Base-by-base conservation (phyloP, 108 stramenopile species). In the Pseudonitzschia delicatissima region DNA sequence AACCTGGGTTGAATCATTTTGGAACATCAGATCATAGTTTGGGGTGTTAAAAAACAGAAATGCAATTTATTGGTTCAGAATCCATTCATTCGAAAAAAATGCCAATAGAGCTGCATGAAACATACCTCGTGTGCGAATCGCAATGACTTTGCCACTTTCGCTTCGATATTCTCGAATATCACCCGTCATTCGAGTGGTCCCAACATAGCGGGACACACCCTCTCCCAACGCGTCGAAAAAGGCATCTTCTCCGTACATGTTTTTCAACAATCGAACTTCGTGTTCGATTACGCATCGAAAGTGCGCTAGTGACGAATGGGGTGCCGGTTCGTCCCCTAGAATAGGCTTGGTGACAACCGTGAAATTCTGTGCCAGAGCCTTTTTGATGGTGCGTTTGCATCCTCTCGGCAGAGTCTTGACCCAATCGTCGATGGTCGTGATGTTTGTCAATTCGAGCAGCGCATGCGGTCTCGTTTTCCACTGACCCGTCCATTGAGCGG, bases 221-320 rank as follows among this genome's bases (percentile, higher is more conserved):
- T 89, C 88, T 6, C 81, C 83, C 31, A 89, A 58, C 7, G 88
- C 88, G 60, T 82, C 74, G 17, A 89, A 69, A 57, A 89, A 86
- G 0, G 61, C 80, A 25, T 82, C 71, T 15, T 66, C 66, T 7
- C 78, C 80, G 29, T 80, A 70, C 45, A 32, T 62, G 33, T 47
- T 47, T n/a, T 62, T 35, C 8, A 89, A 48, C 31, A 89, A 48
- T 48, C 88, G 70, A 17, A 89, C 78, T 58, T 89, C 88, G 60
- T 89, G 88, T 51, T 82, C 81, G 2, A 89, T 77, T 5, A 89
- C 88, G 68, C 88, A 89, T 2, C 85, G 81, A 65, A 89, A 89
- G 50, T 86, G 85, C 12, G 85, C 81, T 49, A 86, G 80, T 31
- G 79, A 78, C 12, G 85, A 86, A 68, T 89, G 88, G 25, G 88